A percentile compares a stretch with the other conserved stretches of the same genome.
These are phyloP conservation scores for Taxillus chinensis DNA, from an alignment of 164 flowering plant species.

Conservation along the genomic window DNA sequence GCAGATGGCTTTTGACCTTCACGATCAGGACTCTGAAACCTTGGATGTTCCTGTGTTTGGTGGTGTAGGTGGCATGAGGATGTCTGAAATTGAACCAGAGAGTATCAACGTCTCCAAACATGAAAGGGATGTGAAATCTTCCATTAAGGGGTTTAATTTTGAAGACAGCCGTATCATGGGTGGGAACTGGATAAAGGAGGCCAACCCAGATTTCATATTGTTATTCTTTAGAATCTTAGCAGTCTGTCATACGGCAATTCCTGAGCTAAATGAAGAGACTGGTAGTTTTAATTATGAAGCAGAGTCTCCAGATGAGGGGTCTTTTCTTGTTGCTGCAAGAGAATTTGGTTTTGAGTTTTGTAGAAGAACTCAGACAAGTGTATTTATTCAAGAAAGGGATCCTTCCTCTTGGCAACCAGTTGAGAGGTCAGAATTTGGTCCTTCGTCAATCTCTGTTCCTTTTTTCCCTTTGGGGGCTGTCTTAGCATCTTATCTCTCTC, in stretches of 20 bases:
- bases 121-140: slow-evolving; percentile 24
- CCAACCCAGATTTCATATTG: slow-evolving; percentile 32
- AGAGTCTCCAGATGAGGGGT: slow-evolving; percentile 96
- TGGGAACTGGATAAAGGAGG: slow-evolving; percentile 72
- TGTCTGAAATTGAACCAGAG: slow-evolving; percentile 58
- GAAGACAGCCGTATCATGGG: slow-evolving; percentile 67
- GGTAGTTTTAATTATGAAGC: slow-evolving; percentile 67
- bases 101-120: slow-evolving; percentile 34
- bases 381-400: slow-evolving; percentile 64
- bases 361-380: slow-evolving; percentile 76
- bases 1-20: slow-evolving; percentile 57
- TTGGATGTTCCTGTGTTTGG: slow-evolving; percentile 12
- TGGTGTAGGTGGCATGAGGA: slow-evolving; percentile 8
- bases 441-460: neutral
- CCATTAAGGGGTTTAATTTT: slow-evolving; percentile 76
- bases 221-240: slow-evolving; percentile 72
- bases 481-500: slow-evolving; percentile 7
- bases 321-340: slow-evolving; percentile 90
- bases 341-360: slow-evolving; percentile 91
- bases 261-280: slow-evolving; percentile 68
- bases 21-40: slow-evolving; percentile 20
- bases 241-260: slow-evolving; percentile 90
- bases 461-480: neutral
- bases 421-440: slow-evolving; percentile 52
- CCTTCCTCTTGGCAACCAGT: slow-evolving; percentile 33